These are phyloP conservation scores for Cyamopsis tetragonoloba DNA, from an alignment of 306 rosid genomes.

Conservation along the genomic window DNA sequence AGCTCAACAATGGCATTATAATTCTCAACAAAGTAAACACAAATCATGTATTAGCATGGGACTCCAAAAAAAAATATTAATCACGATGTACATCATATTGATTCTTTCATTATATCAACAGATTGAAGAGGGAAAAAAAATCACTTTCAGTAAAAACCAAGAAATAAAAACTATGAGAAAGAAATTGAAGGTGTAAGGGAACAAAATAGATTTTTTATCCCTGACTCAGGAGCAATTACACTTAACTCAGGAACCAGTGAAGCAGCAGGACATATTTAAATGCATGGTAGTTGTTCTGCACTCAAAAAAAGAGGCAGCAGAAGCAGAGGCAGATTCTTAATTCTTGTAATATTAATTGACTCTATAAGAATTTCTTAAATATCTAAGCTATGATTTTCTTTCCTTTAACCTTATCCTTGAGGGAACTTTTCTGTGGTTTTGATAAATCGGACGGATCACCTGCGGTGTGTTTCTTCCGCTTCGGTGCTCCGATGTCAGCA, in stretches of 20 bases:
- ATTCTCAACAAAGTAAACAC: constrained; percentile 6
- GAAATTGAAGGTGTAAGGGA: constrained; percentile 29
- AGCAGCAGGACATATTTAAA: neutral
- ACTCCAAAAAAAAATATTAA: constrained; percentile 26
- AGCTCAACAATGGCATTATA: constrained; percentile 16
- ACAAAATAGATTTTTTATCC: constrained; percentile 21
- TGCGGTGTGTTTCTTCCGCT: constrained; percentile 55
- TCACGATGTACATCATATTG: constrained; percentile 44
- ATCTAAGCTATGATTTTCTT: constrained; percentile 46
- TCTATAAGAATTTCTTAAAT: constrained; percentile 26
- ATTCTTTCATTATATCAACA: constrained; percentile 39
- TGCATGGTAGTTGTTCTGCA: constrained; percentile 23
- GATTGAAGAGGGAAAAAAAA: constrained; percentile 34
- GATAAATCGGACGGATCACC: constrained; percentile 48
- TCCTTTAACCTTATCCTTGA: constrained; percentile 58
- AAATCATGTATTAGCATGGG: constrained; percentile 37
- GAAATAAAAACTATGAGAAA: constrained; percentile 17
- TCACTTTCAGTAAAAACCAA: neutral
- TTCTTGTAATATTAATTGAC: no score
- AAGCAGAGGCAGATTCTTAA: constrained; percentile 21
- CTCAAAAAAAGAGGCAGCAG: constrained; percentile 17
- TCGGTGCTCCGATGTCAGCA: constrained; percentile 42
- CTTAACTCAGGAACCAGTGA: constrained; percentile 24
- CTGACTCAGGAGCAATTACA: constrained; percentile 31
- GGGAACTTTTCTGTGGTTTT: constrained; percentile 30